These are phyloP conservation scores for Coniochaeta sp. DNA, from an alignment of 2,329 filamentous ascomycete genomes.

Conservation along the genomic window DNA sequence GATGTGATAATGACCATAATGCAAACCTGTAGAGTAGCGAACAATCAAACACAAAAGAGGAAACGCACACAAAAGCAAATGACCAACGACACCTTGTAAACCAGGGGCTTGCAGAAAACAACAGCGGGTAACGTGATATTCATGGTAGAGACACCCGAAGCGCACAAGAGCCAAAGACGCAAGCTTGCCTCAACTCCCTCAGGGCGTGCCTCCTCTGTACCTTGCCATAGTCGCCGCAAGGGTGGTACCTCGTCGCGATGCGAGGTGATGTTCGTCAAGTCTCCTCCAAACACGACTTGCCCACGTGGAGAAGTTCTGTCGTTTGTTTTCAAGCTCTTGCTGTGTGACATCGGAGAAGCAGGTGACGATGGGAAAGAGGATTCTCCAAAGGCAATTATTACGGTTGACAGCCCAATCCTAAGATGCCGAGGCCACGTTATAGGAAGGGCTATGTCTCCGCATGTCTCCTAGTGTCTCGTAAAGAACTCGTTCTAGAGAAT, in stretches of 20 bases:
- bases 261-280: neutral
- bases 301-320: neutral
- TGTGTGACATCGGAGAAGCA: neutral
- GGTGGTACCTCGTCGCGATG: neutral
- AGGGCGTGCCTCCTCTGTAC: neutral
- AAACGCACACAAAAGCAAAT: slow-evolving; percentile 9
- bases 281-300: neutral
- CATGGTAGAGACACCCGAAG: neutral
- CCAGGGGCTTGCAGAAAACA: slow-evolving; percentile 14
- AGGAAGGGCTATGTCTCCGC: neutral
- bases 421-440: neutral
- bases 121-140: slow-evolving; percentile 8
- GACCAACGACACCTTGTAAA: slow-evolving; percentile 13
- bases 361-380: neutral
- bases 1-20: neutral
- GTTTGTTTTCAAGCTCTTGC: neutral
- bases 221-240: neutral
- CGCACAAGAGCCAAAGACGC: neutral
- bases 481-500: slow-evolving; percentile 45
- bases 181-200: neutral
- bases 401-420: no score
- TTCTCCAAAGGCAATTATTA: no score
- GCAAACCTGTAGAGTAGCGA: neutral
- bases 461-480: neutral
- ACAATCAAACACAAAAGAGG: slow-evolving; percentile 6